Base-by-base conservation (phyloP, 1,284 basidiomycete genomes). In the Sanguinoderma infundibulare region DNA sequence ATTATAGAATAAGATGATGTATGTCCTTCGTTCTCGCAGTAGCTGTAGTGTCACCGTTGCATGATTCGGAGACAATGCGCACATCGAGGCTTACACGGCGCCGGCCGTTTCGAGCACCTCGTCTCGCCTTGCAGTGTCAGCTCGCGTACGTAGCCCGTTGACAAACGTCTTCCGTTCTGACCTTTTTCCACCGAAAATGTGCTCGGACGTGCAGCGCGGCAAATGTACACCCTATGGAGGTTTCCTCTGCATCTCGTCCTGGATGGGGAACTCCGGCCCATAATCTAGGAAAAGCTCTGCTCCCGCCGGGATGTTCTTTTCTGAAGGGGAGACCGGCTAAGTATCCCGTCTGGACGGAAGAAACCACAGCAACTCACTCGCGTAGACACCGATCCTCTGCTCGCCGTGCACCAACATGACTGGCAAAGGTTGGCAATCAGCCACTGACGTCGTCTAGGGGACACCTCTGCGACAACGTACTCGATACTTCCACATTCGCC, bases 221-320 rank as follows among this genome's bases (percentile, higher is more conserved):
- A n/a, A n/a, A n/a, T n/a, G n/a, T n/a, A 3, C 28, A 20, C 10
- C 2, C 46, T 47, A 47, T 32, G 12, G 15, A 30, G 28, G 26
- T 28, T 32, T n/a, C 28, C 46, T 26, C 2, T 28, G 20, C 24
- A 17, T 36, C 28, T 10, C 15, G 4, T 40, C 12, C 22, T 35
- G 24, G 28, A 53, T 53, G 2, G 52, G 53, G 54, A 75, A 75
- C 22, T 69, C 65, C 1, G 68, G 61, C 0, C 84, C 84, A 63
- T 86, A 86, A 57, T 81, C 66, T 17, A 86, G 70, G 20, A 81
- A 73, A 0, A 86, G 63, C 57, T 86, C 84, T 1, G 77, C 66
- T 0, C 77, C 75, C 10, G 69, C 63, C 28, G 68, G 68, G 44
- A 86, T 66, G 7, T 60, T 61, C 40, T 68, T 75, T 0, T 55